A percentile compares a stretch with the other conserved stretches of the same genome.
Conservation (phyloP, 441 rosid genomes). For the Viola pubescens region DNA sequence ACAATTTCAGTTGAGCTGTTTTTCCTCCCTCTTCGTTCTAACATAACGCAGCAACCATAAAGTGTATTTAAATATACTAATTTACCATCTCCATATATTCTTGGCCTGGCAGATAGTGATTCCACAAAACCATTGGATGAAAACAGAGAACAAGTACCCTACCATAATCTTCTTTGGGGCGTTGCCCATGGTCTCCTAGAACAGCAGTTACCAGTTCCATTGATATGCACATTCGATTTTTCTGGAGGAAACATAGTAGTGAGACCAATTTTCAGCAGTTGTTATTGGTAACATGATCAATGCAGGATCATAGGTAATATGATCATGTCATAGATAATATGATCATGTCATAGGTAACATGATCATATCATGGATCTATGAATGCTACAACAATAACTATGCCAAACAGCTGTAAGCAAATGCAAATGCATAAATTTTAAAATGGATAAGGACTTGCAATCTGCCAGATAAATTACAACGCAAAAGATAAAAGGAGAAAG, state of each 20-base stretch:
- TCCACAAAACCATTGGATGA: not conserved
- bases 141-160: constrained; percentile 13
- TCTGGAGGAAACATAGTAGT: constrained; percentile 32
- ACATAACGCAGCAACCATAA: not conserved
- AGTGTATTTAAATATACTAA: not conserved
- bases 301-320: too few species aligned
- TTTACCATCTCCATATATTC: not conserved
- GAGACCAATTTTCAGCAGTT: not conserved
- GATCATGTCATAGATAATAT: too few species aligned
- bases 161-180: constrained; percentile 88
- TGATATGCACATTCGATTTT: constrained; percentile 72
- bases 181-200: constrained; percentile 97
- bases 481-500: too few species aligned
- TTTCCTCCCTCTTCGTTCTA: too few species aligned
- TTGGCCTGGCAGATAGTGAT: not conserved
- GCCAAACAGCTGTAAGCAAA: too few species aligned
- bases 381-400: too few species aligned
- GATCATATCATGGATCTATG: too few species aligned
- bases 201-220: constrained; percentile 99
- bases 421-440: too few species aligned
- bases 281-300: too few species aligned
- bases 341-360: too few species aligned
- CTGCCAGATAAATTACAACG: too few species aligned
- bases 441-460: too few species aligned
- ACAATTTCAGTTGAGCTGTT: not conserved